Evolutionary conservation across 106 monocot species (phyloP), one percentile per base, ranked within the genome.

Genomic region (Posidonia australis): DNA sequence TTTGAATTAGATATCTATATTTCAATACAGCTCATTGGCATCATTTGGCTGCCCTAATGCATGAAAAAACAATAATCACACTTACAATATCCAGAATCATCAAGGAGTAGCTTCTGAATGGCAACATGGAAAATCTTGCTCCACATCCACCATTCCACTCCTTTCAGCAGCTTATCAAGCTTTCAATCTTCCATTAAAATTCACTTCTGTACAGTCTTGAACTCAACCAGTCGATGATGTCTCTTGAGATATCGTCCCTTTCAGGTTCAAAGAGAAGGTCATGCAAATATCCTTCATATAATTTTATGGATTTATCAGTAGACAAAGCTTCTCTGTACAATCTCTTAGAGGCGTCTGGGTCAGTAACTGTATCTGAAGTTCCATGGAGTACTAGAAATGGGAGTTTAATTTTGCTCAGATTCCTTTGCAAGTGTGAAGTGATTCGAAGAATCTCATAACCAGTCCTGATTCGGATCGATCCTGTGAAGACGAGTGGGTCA

Each of bases 221-320:
- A 13, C 45, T 56, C 60, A 98, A 60, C 96, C 96, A 98, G 43
- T 64, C 72, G 49, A 90, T 76, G 30, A 96, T 90, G 45, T 81
- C 77, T 46, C 62, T 19, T 23, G 78, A 32, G 13, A 98, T 74
- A 13, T 87, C 72, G 25, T 84, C 80, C 22, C 78, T 43, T 71
- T 98, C 90, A 0, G 96, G 90, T 58, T 96, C 96, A 47, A 98
- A 87, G n/a, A 98, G 80, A 13, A 98, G 76, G 61, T 90, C 96
- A 46, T 98, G 90, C 44, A 90, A 76, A 22, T 84, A 71, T 1
- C 87, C 96, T 3, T 81, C 66, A 44, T 90, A 98, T 22, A 98
- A 27, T 31, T 77, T 85, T 58, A 90, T 74, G 36, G 72, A 77
- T 54, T 90, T 98, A 60, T 90, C 90, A 1, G 46, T 1, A 0